These are phyloP conservation scores for Penicillium occitanis DNA, from an alignment of 2,329 filamentous ascomycete species.

Conservation along the genomic window DNA sequence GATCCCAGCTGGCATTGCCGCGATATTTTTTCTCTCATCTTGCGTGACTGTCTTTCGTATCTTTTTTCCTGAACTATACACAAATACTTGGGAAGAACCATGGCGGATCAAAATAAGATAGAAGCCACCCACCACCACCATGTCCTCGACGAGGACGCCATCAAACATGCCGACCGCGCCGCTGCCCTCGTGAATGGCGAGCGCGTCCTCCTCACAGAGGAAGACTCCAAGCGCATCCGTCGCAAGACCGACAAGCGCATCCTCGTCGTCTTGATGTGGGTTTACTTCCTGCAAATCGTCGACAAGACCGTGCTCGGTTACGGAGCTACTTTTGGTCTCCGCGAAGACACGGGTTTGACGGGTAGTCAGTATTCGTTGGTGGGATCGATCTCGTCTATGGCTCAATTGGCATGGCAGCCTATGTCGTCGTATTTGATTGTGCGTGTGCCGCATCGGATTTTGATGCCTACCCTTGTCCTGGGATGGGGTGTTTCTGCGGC, in stretches of 20 bases:
- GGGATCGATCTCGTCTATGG: slow-evolving; percentile 59
- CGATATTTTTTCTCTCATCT: neutral
- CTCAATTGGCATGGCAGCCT: slow-evolving; percentile 62
- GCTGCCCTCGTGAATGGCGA: slow-evolving; percentile 16
- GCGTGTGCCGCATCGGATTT: slow-evolving; percentile 58
- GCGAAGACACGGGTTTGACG: slow-evolving; percentile 51
- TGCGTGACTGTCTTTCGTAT: neutral
- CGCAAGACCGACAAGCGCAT: slow-evolving; percentile 63
- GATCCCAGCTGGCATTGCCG: neutral
- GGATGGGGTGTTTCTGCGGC: slow-evolving; percentile 53
- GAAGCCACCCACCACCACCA: neutral
- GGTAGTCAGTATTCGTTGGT: slow-evolving; percentile 59
- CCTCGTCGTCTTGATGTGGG: slow-evolving; percentile 49
- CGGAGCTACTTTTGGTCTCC: slow-evolving; percentile 57
- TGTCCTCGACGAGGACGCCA: neutral
- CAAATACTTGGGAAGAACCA: neutral
- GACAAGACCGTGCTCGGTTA: slow-evolving; percentile 61
- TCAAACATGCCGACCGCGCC: slow-evolving; percentile 20
- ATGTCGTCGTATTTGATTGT: slow-evolving; percentile 62
- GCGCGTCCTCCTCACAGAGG: slow-evolving; percentile 30
- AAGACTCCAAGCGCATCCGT: slow-evolving; percentile 55
- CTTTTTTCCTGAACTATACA: neutral
- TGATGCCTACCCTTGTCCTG: slow-evolving; percentile 54
- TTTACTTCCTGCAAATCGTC: slow-evolving; percentile 53
- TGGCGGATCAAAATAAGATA: slow-evolving; percentile 4